Evolutionary conservation across 441 rosid genomes (phyloP), one percentile per base, ranked within the genome.

Genomic region (Rhodomyrtus psidioides): DNA sequence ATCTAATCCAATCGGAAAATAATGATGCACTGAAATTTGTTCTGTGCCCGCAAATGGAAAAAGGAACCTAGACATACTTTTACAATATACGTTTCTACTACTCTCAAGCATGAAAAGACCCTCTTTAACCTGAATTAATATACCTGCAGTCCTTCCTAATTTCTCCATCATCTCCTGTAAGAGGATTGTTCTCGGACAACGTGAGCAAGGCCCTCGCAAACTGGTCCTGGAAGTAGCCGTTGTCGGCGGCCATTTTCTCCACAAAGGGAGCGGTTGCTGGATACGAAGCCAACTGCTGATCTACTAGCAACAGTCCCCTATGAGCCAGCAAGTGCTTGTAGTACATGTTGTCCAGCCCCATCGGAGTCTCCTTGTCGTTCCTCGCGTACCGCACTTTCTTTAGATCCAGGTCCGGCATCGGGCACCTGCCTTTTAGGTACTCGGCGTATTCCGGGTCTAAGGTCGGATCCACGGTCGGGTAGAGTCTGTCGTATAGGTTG

Each of bases 281-380:
- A 89, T 96, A 91, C 2, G 95, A 91, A 59, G 92, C 89, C 87
- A 97, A 86, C 83, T 94, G 92, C 85, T 96, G 94, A 87, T 96
- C 98, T 1, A 94, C 90, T 2, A 83, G 3, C 56, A 95, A 94
- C 16, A 97, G 86, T 6, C 98, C 98, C 87, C 91, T 94, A 89
- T 92, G 89, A 6, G 90, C 89, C 92, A 94, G 76, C 76, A 94
- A 55, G 89, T 93, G 91, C 89, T 93, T 94, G 91, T 92, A 94
- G 90, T 95, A 97, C 86, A 88, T 56, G 86, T 97, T 97, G 88
- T 95, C 99, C 26, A 97, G 87, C 86, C 93, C 88, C 98, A 97
- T 95, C 2, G 98, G 97, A 1, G 99, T 97, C 88, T 93, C 93
- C 0, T 92, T 88, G 89, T 95, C 97, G 56, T 94, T 95, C 83